phyloP scores from a whole-genome alignment of 805 yeast genomes.

The Pichia nakasei region DNA sequence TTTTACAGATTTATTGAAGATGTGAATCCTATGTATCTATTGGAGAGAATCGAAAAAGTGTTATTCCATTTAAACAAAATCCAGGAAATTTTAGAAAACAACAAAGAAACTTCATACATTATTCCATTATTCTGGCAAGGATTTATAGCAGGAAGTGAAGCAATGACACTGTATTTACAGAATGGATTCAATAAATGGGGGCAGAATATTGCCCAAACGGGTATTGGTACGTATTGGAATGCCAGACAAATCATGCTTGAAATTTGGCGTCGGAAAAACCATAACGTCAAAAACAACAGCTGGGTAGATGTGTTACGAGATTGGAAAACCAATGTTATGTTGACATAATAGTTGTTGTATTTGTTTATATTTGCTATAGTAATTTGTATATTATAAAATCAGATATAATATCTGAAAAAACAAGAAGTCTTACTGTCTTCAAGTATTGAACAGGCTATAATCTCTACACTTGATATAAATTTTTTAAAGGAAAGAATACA shows the following conservation, averaged over 20 bases:
- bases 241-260: conserved; percentile 79
- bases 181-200: conserved; percentile 68
- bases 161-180: conserved; percentile 49
- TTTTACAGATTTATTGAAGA: conserved; percentile 56
- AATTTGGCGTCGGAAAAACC: conserved; percentile 69
- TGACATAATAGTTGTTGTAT: no score
- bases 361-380: no score
- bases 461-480: no score
- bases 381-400: no score
- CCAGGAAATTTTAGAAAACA: conserved; percentile 41
- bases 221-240: conserved; percentile 78
- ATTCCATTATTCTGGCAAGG: conserved; percentile 86
- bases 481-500: no score
- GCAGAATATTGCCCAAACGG: conserved; percentile 47
- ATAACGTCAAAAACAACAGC: conserved; percentile 47
- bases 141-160: conserved; percentile 79
- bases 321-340: conserved; percentile 81
- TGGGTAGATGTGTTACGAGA: conserved; percentile 78
- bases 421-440: no score
- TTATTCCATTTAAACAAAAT: conserved; percentile 56
- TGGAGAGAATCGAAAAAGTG: conserved; percentile 51
- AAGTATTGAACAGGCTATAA: no score
- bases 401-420: no score
- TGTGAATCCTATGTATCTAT: conserved; percentile 47
- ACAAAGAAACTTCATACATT: conserved; percentile 44